phyloP scores from a whole-genome alignment of 1,284 basidiomycete species.

The Termitomyces sp. region DNA sequence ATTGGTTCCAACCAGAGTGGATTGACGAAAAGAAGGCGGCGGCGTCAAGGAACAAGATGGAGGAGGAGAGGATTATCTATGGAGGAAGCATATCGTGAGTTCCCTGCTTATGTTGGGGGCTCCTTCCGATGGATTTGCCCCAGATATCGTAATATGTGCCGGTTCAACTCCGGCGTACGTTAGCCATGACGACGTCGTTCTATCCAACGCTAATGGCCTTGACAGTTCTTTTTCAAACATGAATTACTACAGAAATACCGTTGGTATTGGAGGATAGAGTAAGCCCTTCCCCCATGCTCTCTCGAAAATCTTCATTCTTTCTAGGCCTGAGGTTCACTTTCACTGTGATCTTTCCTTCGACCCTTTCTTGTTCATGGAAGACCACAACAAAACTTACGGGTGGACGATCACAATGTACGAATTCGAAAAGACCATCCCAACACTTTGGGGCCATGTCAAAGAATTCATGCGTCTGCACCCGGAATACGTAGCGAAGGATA shows the following conservation, averaged over 20 bases:
- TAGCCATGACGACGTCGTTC: neutral
- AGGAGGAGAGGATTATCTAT: conserved; percentile 44
- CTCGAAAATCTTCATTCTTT: neutral
- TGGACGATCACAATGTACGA: conserved; percentile 34
- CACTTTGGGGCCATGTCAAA: conserved; percentile 42
- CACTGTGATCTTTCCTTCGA: conserved; percentile 71
- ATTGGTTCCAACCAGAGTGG: conserved; percentile 65
- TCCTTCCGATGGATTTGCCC: neutral
- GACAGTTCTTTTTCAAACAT: conserved; percentile 19
- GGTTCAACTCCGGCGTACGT: conserved; percentile 72
- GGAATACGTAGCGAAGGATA: conserved; percentile 18
- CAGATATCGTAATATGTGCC: conserved; percentile 68
- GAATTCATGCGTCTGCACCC: conserved; percentile 22
- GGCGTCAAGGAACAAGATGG: conserved; percentile 53
- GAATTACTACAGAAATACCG: conserved; percentile 38
- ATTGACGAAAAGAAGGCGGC: conserved; percentile 66
- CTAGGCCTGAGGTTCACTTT: conserved; percentile 64
- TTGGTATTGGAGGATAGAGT: conserved; percentile 68
- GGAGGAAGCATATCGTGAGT: conserved; percentile 36
- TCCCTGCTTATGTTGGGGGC: neutral
- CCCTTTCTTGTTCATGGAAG: conserved; percentile 74
- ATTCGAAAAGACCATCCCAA: conserved; percentile 21
- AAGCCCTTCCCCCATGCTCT: neutral
- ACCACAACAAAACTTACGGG: conserved; percentile 65
- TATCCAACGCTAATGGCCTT: conserved; percentile 4